phyloP scores from a whole-genome alignment of 306 rosid species.

The Vigna unguiculata region DNA sequence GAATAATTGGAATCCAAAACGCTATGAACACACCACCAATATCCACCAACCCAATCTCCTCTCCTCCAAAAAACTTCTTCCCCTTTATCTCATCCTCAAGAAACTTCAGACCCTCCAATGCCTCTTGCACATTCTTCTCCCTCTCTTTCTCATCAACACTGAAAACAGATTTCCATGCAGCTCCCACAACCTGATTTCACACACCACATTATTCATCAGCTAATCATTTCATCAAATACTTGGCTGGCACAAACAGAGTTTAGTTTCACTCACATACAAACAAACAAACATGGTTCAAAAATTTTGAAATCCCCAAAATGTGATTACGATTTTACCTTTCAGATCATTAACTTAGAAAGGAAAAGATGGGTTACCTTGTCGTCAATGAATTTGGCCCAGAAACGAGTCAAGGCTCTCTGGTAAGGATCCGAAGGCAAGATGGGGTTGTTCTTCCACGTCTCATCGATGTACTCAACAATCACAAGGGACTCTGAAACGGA shows the following conservation, averaged over 20 bases:
- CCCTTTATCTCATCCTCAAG: constrained; percentile 64
- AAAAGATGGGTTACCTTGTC: constrained; percentile 53
- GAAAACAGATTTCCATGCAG: constrained; percentile 38
- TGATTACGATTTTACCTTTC: too few relatives aligned
- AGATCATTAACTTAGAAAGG: neutral
- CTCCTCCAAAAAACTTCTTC: constrained; percentile 68
- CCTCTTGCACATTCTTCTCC: constrained; percentile 51
- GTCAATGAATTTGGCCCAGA: constrained; percentile 70
- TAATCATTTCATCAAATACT: too few relatives aligned
- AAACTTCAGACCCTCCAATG: constrained; percentile 39
- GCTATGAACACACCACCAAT: constrained; percentile 44
- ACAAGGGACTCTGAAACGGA: constrained; percentile 65
- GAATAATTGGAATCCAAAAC: constrained; percentile 1
- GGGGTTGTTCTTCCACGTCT: constrained; percentile 52
- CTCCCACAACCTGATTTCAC: constrained; percentile 37
- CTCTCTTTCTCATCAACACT: constrained; percentile 28
- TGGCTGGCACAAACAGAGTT: too few relatives aligned
- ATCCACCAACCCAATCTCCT: constrained; percentile 36
- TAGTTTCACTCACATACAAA: too few relatives aligned
- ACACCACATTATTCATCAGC: too few relatives aligned
- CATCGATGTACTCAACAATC: constrained; percentile 61
- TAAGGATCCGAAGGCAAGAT: constrained; percentile 58
- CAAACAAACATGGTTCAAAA: too few relatives aligned
- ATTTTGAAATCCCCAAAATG: too few relatives aligned
- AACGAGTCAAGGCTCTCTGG: constrained; percentile 59